These are phyloP conservation scores for Solanum chacoense DNA, from an alignment of 305 asterid species.

Conservation along the genomic window DNA sequence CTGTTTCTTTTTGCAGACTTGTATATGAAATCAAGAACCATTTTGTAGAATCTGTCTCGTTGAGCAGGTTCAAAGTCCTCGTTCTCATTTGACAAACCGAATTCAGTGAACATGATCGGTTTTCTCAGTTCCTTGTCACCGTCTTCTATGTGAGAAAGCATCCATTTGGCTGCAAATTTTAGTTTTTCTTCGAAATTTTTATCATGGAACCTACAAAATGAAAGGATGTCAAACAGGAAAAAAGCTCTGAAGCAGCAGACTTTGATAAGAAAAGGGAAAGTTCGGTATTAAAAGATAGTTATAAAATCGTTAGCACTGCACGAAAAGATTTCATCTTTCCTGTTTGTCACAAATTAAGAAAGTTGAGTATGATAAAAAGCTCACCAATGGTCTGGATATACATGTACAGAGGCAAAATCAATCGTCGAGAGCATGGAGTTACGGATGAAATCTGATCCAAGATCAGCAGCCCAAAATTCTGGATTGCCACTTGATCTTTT, in stretches of 20 bases:
- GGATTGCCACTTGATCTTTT: conserved; percentile 76
- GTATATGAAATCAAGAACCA: conserved; percentile 61
- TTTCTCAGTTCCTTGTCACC: conserved; percentile 85
- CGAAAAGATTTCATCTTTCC: background rate
- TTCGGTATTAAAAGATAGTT: background rate
- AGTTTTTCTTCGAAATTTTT: conserved; percentile 58
- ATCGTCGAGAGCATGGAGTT: conserved; percentile 68
- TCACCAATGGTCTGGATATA: conserved; percentile 97
- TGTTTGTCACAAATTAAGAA: background rate
- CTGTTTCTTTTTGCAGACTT: conserved; percentile 54
- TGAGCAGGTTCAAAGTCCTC: conserved; percentile 49
- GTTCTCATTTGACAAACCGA: conserved; percentile 68
- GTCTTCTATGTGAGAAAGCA: conserved; percentile 97
- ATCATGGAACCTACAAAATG: conserved; percentile 55
- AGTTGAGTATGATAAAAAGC: conserved; percentile 12
- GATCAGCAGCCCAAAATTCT: conserved; percentile 88
- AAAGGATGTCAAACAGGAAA: background rate
- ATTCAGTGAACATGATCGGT: conserved; percentile 82
- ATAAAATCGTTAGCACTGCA: background rate
- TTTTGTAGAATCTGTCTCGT: conserved; percentile 55
- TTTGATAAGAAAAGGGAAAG: background rate
- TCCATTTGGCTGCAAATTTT: conserved; percentile 69
- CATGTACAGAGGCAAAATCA: conserved; percentile 93
- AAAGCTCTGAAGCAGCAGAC: background rate
- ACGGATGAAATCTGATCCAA: conserved; percentile 87